phyloP scores from a whole-genome alignment of 192 early-diverging fungal species.

The Coemansia sp. region DNA sequence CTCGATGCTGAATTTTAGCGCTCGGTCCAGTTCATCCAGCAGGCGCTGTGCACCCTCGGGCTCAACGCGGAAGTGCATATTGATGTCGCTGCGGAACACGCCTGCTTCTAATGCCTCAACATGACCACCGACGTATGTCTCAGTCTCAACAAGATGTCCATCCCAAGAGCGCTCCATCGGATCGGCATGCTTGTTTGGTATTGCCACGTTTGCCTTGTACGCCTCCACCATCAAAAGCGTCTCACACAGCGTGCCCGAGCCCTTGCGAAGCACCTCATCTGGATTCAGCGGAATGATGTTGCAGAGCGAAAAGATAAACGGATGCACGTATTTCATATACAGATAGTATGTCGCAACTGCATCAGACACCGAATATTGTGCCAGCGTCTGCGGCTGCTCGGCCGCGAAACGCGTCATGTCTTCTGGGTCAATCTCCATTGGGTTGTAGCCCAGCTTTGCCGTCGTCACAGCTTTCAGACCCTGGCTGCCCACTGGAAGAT shows the following conservation, averaged over 20 bases:
- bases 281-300: constrained; percentile 98
- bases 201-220: constrained; percentile 81
- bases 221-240: constrained; percentile 96
- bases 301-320: constrained; percentile 99
- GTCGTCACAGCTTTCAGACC: constrained; percentile 96
- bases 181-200: constrained; percentile 96
- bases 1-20: constrained; percentile 84
- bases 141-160: constrained; percentile 85
- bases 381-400: constrained; percentile 88
- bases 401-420: constrained; percentile 95
- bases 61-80: constrained; percentile 77
- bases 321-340: constrained; percentile 99
- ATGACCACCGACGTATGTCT: constrained; percentile 98
- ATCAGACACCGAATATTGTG: constrained; percentile 99
- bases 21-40: constrained; percentile 88
- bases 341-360: constrained; percentile 99
- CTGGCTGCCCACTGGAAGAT: constrained; percentile 95
- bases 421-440: constrained; percentile 97
- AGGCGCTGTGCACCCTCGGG: constrained; percentile 78
- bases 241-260: constrained; percentile 96
- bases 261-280: constrained; percentile 95
- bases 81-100: constrained; percentile 92
- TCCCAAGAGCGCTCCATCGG: constrained; percentile 77
- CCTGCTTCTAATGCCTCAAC: constrained; percentile 99
- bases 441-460: constrained; percentile 95